Evolutionary conservation across 352 stramenopile genomes (phyloP), one percentile per base, ranked within the genome.

Genomic region (Vaucheria bursata): DNA sequence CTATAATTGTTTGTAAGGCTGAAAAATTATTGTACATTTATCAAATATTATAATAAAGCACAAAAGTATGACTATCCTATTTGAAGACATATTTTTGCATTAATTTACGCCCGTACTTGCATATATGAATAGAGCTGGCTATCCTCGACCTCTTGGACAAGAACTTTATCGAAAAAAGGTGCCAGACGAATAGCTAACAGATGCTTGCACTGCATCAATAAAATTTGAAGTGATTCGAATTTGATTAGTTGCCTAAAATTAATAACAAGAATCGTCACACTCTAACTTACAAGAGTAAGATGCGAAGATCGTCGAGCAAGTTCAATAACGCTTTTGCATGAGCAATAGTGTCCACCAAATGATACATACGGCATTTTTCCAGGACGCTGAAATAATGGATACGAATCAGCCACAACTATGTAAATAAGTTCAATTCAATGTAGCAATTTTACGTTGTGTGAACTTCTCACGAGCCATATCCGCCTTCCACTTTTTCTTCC

Each of bases 311-410:
- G 29, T 18, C 33, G 6, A 38, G 59, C 6, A 4, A 69, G 29
- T 18, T 69, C 59, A 5, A 38, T 6, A 29, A 69, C 6, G 59
- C 34, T 69, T 18, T 29, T 4, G 59, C 59, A 69, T 4, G 59
- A 69, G 59, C 59, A 69, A 18, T 69, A 69, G 59, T 69, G 59
- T 69, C 59, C 59, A 18, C 59, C 59, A 18, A 69, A 29, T 34
- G 8, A 18, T 8, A 69, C 59, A 38, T 69, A 69, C 5, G 59
- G 59, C 33, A 29, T 5, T 8, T 34, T 29, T 38, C 59, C 45
- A 18, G 12, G 12, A 18, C 25, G 12, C 45, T 59, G 45, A 12
- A 59, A 59, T 25, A 59, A 25, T 18, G 25, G 45, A 12, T 18
- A 12, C 45, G 45, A 12, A 59, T 59, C 12, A 59, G 25, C 45